Percentiles rank a stretch among this genome's conserved stretches.
Evolutionary conservation across 2,329 filamentous ascomycete genomes (phyloP).

Genomic region (Trichoderma hamatum): DNA sequence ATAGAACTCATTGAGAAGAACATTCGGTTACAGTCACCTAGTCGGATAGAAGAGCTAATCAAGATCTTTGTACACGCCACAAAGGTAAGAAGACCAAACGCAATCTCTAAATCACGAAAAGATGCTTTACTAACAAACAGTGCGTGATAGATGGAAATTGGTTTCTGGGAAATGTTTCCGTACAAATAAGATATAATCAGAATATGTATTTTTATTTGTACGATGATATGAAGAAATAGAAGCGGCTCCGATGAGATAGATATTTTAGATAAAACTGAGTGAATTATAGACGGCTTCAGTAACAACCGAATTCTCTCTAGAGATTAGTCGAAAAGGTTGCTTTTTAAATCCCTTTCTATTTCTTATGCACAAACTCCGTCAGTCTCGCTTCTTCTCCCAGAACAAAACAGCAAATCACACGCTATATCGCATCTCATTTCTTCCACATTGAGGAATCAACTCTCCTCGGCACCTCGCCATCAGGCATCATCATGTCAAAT

Average conservation of each 20-base stretch:
- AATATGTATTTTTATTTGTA: neutral
- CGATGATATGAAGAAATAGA: neutral
- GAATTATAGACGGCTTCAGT: neutral
- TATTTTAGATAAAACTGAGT: neutral
- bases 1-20: conserved; percentile 75
- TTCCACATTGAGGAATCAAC: conserved; percentile 37
- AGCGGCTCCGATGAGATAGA: neutral
- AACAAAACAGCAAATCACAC: neutral
- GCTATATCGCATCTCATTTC: neutral
- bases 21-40: conserved; percentile 71
- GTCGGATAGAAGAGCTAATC: conserved; percentile 78
- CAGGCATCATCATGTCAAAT: conserved; percentile 56
- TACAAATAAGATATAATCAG: conserved; percentile 32
- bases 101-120: neutral
- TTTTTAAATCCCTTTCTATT: neutral
- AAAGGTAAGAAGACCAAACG: conserved; percentile 56
- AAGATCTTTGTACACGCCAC: conserved; percentile 87
- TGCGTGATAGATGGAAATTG: conserved; percentile 53
- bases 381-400: neutral
- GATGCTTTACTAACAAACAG: neutral
- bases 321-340: neutral
- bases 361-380: neutral
- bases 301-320: neutral
- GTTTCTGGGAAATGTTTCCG: conserved; percentile 60
- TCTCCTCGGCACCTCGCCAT: conserved; percentile 51